These are phyloP conservation scores for Styphnolobium japonicum DNA, from an alignment of 306 rosid species.

Conservation along the genomic window DNA sequence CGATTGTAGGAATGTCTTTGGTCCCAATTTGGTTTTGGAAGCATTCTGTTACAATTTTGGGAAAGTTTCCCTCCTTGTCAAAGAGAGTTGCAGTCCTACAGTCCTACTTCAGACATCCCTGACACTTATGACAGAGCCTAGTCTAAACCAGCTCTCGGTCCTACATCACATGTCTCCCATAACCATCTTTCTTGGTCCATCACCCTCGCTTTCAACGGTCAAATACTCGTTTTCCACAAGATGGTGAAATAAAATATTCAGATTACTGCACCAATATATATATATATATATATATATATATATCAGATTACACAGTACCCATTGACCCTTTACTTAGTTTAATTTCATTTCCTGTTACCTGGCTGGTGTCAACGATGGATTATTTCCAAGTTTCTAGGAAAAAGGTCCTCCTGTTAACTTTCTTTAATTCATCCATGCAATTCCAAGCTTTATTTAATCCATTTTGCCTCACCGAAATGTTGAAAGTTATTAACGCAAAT, in stretches of 20 bases:
- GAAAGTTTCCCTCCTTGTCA: background rate
- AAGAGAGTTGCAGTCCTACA: background rate
- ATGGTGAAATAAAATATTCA: background rate
- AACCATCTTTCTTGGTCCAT: background rate
- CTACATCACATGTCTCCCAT: background rate
- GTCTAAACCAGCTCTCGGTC: constrained; percentile 4
- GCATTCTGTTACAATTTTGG: background rate
- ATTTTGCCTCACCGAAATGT: background rate
- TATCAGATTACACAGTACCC: too few species aligned
- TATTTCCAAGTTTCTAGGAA: constrained; percentile 1
- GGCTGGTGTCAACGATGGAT: background rate
- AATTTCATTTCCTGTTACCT: too few species aligned
- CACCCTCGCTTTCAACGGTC: background rate
- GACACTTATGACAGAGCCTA: constrained; percentile 8
- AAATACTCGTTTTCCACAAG: background rate
- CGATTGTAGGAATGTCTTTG: constrained; percentile 12
- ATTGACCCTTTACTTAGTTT: too few species aligned
- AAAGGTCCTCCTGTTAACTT: background rate
- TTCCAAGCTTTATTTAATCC: background rate
- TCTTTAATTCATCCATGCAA: background rate
- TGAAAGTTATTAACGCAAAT: background rate
- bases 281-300: too few species aligned
- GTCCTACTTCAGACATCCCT: background rate
- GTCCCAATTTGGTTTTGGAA: background rate
- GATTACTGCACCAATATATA: too few species aligned